Evolutionary conservation across 495 filamentous ascomycete species (phyloP).

Genomic region (Podospora fimiseda): DNA sequence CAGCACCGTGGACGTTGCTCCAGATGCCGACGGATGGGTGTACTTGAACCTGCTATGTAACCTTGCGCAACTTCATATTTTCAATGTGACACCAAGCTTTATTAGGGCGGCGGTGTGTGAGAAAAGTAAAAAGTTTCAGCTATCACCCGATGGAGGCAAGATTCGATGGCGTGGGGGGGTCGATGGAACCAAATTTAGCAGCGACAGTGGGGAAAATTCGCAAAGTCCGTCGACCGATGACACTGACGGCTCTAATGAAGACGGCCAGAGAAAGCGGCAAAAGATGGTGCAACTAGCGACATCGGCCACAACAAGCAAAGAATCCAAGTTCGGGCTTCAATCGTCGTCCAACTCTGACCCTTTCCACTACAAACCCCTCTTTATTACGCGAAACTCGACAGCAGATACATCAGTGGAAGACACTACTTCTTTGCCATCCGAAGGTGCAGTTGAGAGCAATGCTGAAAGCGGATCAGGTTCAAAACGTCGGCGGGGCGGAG

Average conservation of each 20-base stretch:
- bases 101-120: slow-evolving; percentile 60
- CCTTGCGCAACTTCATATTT: slow-evolving; percentile 72
- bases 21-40: slow-evolving; percentile 61
- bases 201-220: slow-evolving; percentile 43
- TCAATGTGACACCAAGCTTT: slow-evolving; percentile 68
- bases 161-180: slow-evolving; percentile 66
- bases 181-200: slow-evolving; percentile 53
- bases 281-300: slow-evolving; percentile 23
- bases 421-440: slow-evolving; percentile 24
- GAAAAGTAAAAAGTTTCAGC: slow-evolving; percentile 61
- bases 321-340: slow-evolving; percentile 34
- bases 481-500: slow-evolving; percentile 51
- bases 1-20: slow-evolving; percentile 37
- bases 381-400: slow-evolving; percentile 42
- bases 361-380: slow-evolving; percentile 61
- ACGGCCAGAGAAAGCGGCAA: slow-evolving; percentile 32
- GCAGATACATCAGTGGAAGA: slow-evolving; percentile 40
- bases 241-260: slow-evolving; percentile 32
- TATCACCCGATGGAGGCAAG: slow-evolving; percentile 66
- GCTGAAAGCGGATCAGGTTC: slow-evolving; percentile 37
- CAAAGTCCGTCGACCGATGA: slow-evolving; percentile 37
- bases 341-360: slow-evolving; percentile 33
- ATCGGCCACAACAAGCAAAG: slow-evolving; percentile 21
- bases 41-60: slow-evolving; percentile 76
- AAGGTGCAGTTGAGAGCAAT: slow-evolving; percentile 29